These are phyloP conservation scores for Tinospora cordifolia DNA, from an alignment of 164 flowering plant genomes.

Conservation along the genomic window DNA sequence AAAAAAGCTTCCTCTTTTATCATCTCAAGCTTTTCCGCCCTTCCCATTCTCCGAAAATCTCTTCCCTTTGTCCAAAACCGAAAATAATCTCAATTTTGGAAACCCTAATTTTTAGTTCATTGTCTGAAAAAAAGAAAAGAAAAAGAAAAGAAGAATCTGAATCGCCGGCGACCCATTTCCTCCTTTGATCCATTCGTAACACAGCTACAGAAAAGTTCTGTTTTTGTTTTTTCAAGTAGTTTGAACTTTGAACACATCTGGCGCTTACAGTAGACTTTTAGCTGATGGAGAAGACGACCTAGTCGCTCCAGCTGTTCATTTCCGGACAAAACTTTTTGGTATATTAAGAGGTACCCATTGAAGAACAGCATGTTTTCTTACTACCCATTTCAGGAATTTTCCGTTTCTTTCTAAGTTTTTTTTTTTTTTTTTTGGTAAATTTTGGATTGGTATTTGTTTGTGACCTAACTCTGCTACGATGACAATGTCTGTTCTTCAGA, in stretches of 20 bases:
- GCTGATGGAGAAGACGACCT: slow-evolving; percentile 7
- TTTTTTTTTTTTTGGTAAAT: neutral
- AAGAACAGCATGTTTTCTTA: neutral
- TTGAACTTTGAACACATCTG: neutral
- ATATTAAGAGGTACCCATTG: neutral
- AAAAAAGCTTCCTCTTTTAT: neutral
- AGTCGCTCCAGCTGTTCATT: neutral
- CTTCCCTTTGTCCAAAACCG: neutral
- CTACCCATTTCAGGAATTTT: neutral
- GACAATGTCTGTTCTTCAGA: neutral
- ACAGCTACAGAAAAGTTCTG: neutral
- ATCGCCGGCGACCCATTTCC: neutral
- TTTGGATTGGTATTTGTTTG: no score
- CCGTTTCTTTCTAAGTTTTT: neutral
- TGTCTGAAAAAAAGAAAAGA: neutral
- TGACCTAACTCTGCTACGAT: neutral
- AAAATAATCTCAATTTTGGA: neutral
- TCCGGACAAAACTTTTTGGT: neutral
- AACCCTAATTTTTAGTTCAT: slow-evolving; percentile 1
- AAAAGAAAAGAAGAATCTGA: no score
- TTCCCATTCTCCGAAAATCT: neutral
- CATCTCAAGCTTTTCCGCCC: neutral
- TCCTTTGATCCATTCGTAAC: neutral
- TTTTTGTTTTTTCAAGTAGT: neutral
- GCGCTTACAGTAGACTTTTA: neutral